These are phyloP conservation scores for Betula pendula DNA, from an alignment of 306 rosid species.

Conservation along the genomic window DNA sequence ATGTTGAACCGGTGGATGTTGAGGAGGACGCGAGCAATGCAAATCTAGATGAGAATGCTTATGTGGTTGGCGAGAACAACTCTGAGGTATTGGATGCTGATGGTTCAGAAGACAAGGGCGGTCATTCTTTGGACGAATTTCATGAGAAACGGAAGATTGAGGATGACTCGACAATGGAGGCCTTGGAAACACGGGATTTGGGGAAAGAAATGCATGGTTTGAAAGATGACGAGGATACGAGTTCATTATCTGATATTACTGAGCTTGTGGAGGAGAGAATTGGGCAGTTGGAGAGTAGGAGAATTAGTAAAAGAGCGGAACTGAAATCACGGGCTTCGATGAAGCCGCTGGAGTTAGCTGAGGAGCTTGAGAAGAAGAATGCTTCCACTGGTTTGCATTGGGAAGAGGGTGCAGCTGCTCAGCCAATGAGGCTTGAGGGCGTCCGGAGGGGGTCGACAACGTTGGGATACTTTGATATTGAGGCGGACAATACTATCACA, in stretches of 20 bases:
- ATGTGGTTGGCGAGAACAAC: constrained; percentile 20
- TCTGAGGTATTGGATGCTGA: constrained; percentile 23
- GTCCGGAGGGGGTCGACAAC: constrained; percentile 77
- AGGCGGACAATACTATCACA: constrained; percentile 65
- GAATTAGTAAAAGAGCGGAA: constrained; percentile 44
- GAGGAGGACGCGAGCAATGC: background rate
- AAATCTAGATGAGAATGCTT: constrained; percentile 27
- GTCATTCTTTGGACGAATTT: constrained; percentile 27
- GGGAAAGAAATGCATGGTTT: constrained; percentile 21
- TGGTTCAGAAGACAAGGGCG: constrained; percentile 25
- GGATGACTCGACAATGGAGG: constrained; percentile 22
- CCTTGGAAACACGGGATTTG: constrained; percentile 33
- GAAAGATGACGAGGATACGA: constrained; percentile 38
- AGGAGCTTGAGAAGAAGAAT: constrained; percentile 82
- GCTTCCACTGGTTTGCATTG: constrained; percentile 89
- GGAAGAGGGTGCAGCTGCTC: constrained; percentile 99
- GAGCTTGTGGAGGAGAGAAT: constrained; percentile 71
- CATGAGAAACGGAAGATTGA: constrained; percentile 22
- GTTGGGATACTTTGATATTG: constrained; percentile 77
- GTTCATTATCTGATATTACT: constrained; percentile 43
- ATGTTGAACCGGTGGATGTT: constrained; percentile 8
- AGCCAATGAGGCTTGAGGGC: constrained; percentile 97
- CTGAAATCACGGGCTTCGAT: constrained; percentile 35
- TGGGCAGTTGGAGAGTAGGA: constrained; percentile 57
- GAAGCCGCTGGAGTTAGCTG: constrained; percentile 83